Base-by-base conservation (phyloP, 768 basidiomycete species). In the Tremella fuciformis region DNA sequence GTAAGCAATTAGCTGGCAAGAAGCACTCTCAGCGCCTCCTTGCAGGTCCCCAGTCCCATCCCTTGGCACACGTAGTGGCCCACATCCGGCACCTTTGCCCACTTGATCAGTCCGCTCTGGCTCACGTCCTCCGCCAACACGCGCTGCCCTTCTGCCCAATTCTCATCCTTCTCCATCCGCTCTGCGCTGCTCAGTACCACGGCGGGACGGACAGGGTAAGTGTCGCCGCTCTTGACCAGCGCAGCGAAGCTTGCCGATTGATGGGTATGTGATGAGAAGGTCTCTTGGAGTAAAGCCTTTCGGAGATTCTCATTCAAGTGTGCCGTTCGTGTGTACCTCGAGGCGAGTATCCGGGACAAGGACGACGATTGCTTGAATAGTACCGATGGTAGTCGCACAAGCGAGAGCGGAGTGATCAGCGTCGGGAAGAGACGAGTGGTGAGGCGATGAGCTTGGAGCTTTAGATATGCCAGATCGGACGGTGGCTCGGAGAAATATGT, bases 401-500 rank as follows among this genome's bases (percentile, higher is more conserved):
- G 37, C 0, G 73, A 73, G 8, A 77, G 59, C 1, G 75, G 71
- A 1, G 76, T 76, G 34, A 70, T 50, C 13, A 76, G 53, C 4
- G 71, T 69, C 2, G 71, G 71, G 18, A 72, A 50, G 13, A 75
- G 58, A 26, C 72, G 70, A 22, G 70, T 65, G 13, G 67, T 60
- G 19, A 76, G 18, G 19, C 75, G 65, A 49, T 71, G 70, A 6
- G 66, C 48, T 41, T 63, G 62, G 13, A 71, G 53, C 11, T 66
- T 57, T 15, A 68, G 48, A 13, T 49, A 25, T 22, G 64, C 63
- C n/a, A 50, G 49, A 24, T 61, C 66, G 15, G 57, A 52, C 2
- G 74, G 71, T 2, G 58, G 56, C 41, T 74, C 69, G 19, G 62
- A 57, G 59, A 77, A 77, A 58, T 75, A 77, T 8, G 75, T 75